phyloP scores from a whole-genome alignment of 352 stramenopile species.

The Phytopythium oedochilum region DNA sequence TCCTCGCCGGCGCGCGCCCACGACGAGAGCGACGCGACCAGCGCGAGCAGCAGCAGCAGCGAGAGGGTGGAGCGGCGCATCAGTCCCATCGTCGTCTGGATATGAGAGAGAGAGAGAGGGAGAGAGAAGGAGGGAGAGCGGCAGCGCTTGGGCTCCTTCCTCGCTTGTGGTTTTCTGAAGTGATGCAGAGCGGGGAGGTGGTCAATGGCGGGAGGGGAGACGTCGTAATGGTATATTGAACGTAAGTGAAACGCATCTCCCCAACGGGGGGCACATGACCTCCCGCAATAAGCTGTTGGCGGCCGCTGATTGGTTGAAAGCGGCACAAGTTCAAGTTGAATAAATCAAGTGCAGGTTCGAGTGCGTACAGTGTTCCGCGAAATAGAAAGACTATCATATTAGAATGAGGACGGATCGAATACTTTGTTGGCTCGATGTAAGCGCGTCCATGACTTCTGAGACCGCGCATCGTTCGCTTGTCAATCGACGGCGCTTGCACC shows the following conservation, averaged over 20 bases:
- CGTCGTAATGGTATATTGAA: not conserved
- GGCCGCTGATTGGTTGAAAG: constrained; percentile 1
- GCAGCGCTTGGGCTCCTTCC: constrained; percentile 1
- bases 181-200: not conserved
- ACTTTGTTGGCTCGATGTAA: too few species aligned
- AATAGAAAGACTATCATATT: not conserved
- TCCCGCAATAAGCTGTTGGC: not conserved
- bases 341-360: constrained; percentile 2
- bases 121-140: too few species aligned
- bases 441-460: too few species aligned
- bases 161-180: constrained; percentile 3
- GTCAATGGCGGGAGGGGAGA: not conserved
- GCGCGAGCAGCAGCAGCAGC: constrained; percentile 3
- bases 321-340: constrained; percentile 3
- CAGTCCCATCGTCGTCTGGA: not conserved
- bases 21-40: constrained; percentile 3
- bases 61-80: not conserved
- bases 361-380: not conserved
- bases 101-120: too few species aligned
- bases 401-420: too few species aligned
- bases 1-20: constrained; percentile 1
- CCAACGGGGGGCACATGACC: not conserved
- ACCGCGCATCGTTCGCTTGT: not conserved
- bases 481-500: not conserved
- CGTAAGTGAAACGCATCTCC: not conserved